These are phyloP conservation scores for Solanum virginianum DNA, from an alignment of 257 asterid species.

Conservation along the genomic window DNA sequence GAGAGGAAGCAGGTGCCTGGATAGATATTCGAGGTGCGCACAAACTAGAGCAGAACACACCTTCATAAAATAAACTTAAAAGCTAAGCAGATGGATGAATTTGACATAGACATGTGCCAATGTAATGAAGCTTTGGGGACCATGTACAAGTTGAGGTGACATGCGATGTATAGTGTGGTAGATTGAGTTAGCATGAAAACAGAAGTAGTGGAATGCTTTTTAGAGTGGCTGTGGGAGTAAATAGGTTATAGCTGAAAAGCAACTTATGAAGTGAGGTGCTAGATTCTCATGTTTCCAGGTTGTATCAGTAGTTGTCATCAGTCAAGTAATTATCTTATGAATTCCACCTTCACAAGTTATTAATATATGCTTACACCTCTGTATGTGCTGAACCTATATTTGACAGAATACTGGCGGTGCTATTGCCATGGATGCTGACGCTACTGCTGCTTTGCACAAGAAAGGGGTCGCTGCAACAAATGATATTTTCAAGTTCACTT, in stretches of 20 bases:
- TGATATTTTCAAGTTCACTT: constrained; percentile 68
- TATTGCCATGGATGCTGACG: constrained; percentile 91
- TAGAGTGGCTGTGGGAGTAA: neutral
- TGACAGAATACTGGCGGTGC: constrained; percentile 67
- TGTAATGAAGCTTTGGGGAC: neutral
- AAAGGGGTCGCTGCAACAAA: constrained; percentile 67
- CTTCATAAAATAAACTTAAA: neutral
- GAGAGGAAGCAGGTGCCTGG: neutral
- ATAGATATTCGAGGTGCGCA: neutral
- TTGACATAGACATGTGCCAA: neutral
- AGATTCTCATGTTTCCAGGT: neutral
- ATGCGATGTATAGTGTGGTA: neutral
- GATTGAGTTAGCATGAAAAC: neutral
- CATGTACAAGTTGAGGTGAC: neutral
- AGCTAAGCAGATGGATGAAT: neutral
- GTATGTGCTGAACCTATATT: neutral
- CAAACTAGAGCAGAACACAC: neutral
- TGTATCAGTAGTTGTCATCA: neutral
- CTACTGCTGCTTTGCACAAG: constrained; percentile 67
- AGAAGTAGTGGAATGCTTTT: neutral
- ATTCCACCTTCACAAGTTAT: neutral
- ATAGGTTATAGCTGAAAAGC: neutral
- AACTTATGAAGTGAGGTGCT: neutral
- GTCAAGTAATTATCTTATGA: neutral
- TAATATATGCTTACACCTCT: neutral